Evolutionary conservation across 495 filamentous ascomycete species (phyloP), one percentile per base, ranked within the genome.

Genomic region (Trichoderma parareesei): DNA sequence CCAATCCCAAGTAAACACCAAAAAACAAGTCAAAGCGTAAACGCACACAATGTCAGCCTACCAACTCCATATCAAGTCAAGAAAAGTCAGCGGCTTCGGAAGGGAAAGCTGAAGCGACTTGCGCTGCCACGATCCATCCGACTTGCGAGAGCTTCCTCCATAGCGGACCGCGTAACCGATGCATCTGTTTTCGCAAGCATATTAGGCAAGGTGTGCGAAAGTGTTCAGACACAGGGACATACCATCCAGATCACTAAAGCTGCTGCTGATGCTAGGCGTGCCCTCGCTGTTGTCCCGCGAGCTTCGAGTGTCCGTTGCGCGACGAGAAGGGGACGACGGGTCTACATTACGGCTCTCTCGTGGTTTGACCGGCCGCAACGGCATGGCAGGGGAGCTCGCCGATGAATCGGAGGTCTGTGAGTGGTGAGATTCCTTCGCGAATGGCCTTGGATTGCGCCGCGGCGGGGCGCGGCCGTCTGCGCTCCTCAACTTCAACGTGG

Each of bases 191-290:
- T 38, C 65, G 14, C 66, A 63, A 42, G 61, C 55, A 66, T 48
- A 16, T 44, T 9, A 43, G 41, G 41, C 33, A 18, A 46, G 35
- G 48, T 40, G 9, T 9, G n/a, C 44, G 75, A 14, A 0, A 55
- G 8, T 14, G n/a, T 33, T 11, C 1, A 55, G 11, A 55, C 1
- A 38, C 9, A 35, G 9, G 53, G 27, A 5, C 14, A 67, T 81
- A 93, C 91, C 92, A 74, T 98, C 95, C 38, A 98, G 79, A 78
- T 98, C 94, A 74, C 93, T 97, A 71, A 96, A 98, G 73, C 93
- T 97, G 71, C 92, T 97, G 1, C 93, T 92, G 90, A 98, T 98
- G 69, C 95, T 98, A 0, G 92, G 94, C 2, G 90, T 92, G 3
- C 87, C 92, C 66, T 96, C 92, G 69, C 91, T 96, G 6, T 86